Evolutionary conservation across 768 basidiomycete species (phyloP).

Genomic region (Saitozyma sp.): DNA sequence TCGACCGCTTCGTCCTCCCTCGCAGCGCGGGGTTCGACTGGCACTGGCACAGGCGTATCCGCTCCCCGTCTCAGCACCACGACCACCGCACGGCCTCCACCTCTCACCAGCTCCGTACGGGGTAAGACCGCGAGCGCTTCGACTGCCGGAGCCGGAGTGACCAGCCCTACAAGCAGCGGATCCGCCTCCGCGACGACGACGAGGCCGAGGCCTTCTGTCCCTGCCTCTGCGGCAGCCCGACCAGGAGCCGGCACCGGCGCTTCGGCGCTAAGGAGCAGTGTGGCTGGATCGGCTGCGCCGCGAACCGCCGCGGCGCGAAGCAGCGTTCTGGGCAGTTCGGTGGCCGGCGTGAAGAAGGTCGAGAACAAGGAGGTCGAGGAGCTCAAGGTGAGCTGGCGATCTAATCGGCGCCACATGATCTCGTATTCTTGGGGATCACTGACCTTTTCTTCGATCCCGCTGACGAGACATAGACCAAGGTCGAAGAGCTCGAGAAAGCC

Average conservation of each 20-base stretch:
- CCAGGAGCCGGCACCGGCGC: constrained; percentile 1
- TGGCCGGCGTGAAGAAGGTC: neutral
- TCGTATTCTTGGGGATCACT: no score
- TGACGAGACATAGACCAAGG: constrained; percentile 6
- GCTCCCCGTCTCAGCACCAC: constrained; percentile 1
- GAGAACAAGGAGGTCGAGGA: constrained; percentile 14
- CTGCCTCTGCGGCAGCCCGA: constrained; percentile 10
- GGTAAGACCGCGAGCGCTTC: constrained; percentile 9
- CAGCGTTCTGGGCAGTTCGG: no score
- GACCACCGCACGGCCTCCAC: constrained; percentile 8
- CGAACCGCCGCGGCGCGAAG: constrained; percentile 3
- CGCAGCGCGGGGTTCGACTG: neutral
- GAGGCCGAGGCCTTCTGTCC: constrained; percentile 8
- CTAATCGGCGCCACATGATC: neutral
- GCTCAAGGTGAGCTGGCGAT: constrained; percentile 17
- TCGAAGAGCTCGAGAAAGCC: constrained; percentile 13
- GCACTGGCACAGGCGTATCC: constrained; percentile 1
- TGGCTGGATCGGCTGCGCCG: neutral
- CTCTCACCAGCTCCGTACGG: neutral
- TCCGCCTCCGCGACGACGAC: neutral
- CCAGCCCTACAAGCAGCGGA: no score
- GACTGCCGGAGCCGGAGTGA: no score
- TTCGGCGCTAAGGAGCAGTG: neutral
- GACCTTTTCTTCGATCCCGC: no score
- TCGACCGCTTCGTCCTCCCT: constrained; percentile 2